A percentile compares a stretch with the other conserved stretches of the same genome.
Conservation (phyloP, 495 filamentous ascomycete species). For the Aspergillus ostianus region DNA sequence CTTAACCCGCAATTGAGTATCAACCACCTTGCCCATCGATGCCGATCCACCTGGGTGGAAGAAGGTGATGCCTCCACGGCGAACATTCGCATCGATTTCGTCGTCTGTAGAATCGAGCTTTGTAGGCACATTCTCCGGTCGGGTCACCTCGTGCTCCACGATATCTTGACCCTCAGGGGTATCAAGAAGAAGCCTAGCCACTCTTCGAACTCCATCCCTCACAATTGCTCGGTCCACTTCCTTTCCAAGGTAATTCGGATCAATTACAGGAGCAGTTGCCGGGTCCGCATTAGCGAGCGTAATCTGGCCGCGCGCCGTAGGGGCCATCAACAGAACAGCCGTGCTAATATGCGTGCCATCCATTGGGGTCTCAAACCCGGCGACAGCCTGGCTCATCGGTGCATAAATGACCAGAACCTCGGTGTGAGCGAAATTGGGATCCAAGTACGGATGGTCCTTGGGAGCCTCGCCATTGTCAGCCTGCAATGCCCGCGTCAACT, state of each 20-base stretch:
- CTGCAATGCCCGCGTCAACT: constrained; percentile 29
- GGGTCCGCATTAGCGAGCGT: constrained; percentile 34
- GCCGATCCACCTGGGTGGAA: constrained; percentile 31
- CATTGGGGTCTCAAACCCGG: constrained; percentile 23
- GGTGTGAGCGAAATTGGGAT: constrained; percentile 6
- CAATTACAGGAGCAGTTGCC: constrained; percentile 30
- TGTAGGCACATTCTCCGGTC: constrained; percentile 17
- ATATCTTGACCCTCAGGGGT: constrained; percentile 21
- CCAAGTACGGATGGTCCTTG: constrained; percentile 14
- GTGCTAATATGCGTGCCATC: constrained; percentile 40
- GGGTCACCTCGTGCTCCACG: constrained; percentile 24
- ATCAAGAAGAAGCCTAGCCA: constrained; percentile 13
- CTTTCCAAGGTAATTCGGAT: constrained; percentile 44
- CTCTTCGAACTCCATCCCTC: constrained; percentile 23
- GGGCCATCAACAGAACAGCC: constrained; percentile 27
- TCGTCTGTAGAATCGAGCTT: constrained; percentile 24
- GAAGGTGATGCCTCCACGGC: constrained; percentile 23
- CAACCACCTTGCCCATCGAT: constrained; percentile 44
- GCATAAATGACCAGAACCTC: constrained; percentile 31
- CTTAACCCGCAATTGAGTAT: constrained; percentile 32
- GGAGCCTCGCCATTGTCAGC: constrained; percentile 23
- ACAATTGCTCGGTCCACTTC: constrained; percentile 31
- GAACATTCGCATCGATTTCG: constrained; percentile 29
- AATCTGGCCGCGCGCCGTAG: constrained; percentile 43
- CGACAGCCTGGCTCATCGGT: constrained; percentile 18